Percentiles rank a stretch among this genome's conserved stretches.
phyloP scores from a whole-genome alignment of 345 rosid genomes.

The Populus deltoides region DNA sequence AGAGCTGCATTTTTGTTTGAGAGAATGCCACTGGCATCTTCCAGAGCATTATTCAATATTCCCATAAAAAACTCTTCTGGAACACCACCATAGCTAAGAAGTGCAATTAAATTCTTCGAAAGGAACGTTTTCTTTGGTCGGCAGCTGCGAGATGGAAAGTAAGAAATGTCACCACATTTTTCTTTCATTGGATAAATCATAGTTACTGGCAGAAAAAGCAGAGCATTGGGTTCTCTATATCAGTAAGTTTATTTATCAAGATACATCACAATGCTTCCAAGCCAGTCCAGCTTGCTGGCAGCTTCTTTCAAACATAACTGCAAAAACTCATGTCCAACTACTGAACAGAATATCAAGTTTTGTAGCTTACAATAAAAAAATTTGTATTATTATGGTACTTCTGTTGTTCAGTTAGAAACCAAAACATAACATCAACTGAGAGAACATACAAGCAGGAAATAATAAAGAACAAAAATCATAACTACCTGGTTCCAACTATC shows the following conservation, averaged over 20 bases:
- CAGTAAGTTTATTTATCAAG: neutral
- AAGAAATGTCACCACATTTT: neutral
- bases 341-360: too few species aligned
- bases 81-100: constrained; percentile 75
- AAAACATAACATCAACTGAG: neutral
- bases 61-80: constrained; percentile 57
- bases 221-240: neutral
- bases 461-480: neutral
- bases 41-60: constrained; percentile 43
- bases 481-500: constrained; percentile 67
- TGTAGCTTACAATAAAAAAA: too few species aligned
- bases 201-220: neutral
- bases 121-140: constrained; percentile 48
- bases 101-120: constrained; percentile 55
- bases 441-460: neutral
- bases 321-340: neutral
- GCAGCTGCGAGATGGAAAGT: constrained; percentile 38
- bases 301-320: neutral
- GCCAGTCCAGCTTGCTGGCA: neutral
- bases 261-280: neutral
- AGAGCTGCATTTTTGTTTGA: constrained; percentile 45
- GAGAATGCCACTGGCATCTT: constrained; percentile 42
- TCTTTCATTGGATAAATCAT: neutral
- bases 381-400: too few species aligned
- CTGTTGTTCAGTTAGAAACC: neutral